Conservation (phyloP, 805 yeast species). For the Metschnikowia hibisci region DNA sequence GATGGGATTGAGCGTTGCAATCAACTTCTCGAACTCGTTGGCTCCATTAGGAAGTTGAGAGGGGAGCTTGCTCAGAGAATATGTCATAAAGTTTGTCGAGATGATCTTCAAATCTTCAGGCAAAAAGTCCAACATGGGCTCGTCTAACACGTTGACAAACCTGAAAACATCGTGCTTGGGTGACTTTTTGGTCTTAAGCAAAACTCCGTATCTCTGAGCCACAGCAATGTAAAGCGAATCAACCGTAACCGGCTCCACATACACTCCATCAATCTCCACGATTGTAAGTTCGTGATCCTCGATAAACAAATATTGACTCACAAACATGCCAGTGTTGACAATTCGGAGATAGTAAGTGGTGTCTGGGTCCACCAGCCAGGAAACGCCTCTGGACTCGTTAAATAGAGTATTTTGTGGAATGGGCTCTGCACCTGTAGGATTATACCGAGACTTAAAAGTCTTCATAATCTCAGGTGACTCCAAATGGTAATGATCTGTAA, state of each 20-base stretch:
- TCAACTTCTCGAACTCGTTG: constrained; percentile 38
- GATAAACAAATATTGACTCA: constrained; percentile 50
- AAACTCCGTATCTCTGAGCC: constrained; percentile 77
- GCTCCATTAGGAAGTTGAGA: constrained; percentile 20
- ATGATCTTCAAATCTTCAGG: constrained; percentile 56
- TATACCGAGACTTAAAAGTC: constrained; percentile 56
- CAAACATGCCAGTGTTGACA: constrained; percentile 67
- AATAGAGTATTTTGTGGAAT: constrained; percentile 63
- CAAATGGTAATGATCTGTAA: constrained; percentile 64
- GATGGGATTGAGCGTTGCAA: constrained; percentile 23
- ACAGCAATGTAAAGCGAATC: constrained; percentile 62
- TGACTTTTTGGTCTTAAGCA: constrained; percentile 59
- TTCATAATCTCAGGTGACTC: constrained; percentile 43
- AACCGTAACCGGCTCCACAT: constrained; percentile 53
- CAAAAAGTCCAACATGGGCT: constrained; percentile 63
- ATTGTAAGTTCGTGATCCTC: constrained; percentile 41
- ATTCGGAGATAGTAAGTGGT: constrained; percentile 64
- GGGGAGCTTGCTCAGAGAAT: constrained; percentile 30
- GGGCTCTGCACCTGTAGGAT: constrained; percentile 86
- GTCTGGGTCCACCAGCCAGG: constrained; percentile 52
- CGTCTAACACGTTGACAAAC: constrained; percentile 59
- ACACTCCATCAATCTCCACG: constrained; percentile 48
- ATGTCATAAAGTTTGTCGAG: constrained; percentile 53
- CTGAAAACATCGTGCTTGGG: constrained; percentile 33
- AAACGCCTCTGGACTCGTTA: constrained; percentile 58